These are phyloP conservation scores for Trichomonas gallinae DNA, from an alignment of 208 protist species.

Conservation along the genomic window DNA sequence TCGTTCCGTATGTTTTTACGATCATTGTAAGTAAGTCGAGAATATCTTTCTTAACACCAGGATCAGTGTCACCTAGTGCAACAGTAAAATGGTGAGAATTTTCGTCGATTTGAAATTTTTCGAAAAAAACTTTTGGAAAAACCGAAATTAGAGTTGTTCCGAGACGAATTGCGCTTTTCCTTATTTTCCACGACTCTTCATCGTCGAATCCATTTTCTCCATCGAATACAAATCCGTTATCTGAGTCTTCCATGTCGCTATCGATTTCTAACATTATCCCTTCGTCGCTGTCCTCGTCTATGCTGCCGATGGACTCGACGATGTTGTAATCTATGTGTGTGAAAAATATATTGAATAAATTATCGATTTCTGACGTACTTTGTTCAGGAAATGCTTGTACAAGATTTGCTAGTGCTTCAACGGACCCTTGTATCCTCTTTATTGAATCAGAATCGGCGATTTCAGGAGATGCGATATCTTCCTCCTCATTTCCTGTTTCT, in stretches of 20 bases:
- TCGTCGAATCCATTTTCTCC: neutral
- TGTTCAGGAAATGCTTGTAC: neutral
- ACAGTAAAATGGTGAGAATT: neutral
- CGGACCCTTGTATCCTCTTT: neutral
- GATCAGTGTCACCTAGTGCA: neutral
- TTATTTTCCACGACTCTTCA: neutral
- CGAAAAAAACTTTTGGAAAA: neutral
- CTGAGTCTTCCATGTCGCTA: neutral
- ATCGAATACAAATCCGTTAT: neutral
- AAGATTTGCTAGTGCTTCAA: neutral
- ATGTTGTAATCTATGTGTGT: neutral
- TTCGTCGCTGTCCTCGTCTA: neutral
- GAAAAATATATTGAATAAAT: neutral
- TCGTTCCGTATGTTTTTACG: neutral
- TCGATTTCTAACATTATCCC: neutral
- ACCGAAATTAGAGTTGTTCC: neutral
- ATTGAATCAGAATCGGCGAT: neutral
- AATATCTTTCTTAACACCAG: neutral
- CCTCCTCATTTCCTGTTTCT: neutral
- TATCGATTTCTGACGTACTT: neutral
- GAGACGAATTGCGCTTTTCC: neutral
- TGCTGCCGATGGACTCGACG: neutral
- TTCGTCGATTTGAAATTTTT: neutral
- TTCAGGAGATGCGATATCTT: neutral
- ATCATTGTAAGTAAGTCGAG: neutral